phyloP scores from a whole-genome alignment of 1,284 basidiomycete genomes.

The Leccinum ambiguum region DNA sequence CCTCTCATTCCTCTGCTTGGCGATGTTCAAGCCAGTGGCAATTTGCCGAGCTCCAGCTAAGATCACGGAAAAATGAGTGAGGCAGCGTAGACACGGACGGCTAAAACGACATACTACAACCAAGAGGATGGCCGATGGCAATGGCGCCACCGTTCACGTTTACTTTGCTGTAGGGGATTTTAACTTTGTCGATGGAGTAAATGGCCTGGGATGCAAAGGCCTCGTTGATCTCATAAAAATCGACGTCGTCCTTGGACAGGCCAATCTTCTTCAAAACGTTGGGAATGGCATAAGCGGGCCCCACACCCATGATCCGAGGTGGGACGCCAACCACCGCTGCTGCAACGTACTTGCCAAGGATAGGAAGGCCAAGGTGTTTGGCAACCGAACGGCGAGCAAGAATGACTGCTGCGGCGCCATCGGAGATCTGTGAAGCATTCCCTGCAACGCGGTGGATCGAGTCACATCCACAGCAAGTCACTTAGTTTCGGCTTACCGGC shows the following conservation, averaged over 20 bases:
- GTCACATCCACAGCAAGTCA: conserved; percentile 3
- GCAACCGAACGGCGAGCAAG: conserved; percentile 87
- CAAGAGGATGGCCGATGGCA: conserved; percentile 84
- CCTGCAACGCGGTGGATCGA: conserved; percentile 36
- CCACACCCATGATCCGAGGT: conserved; percentile 89
- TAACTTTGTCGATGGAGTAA: conserved; percentile 76
- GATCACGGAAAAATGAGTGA: conserved; percentile 14
- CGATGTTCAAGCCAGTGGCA: conserved; percentile 81
- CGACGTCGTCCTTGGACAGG: conserved; percentile 74
- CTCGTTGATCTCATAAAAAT: conserved; percentile 96
- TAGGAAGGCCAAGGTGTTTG: conserved; percentile 86
- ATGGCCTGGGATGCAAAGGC: conserved; percentile 90
- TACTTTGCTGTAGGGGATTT: conserved; percentile 78
- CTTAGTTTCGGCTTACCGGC: conserved; percentile 53
- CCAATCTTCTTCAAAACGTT: conserved; percentile 74
- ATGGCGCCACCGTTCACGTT: conserved; percentile 91
- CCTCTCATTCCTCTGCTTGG: conserved; percentile 74
- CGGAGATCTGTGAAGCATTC: conserved; percentile 95
- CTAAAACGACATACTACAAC: conserved; percentile 60
- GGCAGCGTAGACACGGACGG: conserved; percentile 7
- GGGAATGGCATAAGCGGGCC: conserved; percentile 91
- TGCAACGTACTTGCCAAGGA: conserved; percentile 90
- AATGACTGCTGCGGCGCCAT: conserved; percentile 95
- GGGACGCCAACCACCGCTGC: conserved; percentile 83
- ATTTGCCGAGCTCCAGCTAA: conserved; percentile 86